Evolutionary conservation across 768 basidiomycete species (phyloP).

Genomic region (Tricholoma sp.): DNA sequence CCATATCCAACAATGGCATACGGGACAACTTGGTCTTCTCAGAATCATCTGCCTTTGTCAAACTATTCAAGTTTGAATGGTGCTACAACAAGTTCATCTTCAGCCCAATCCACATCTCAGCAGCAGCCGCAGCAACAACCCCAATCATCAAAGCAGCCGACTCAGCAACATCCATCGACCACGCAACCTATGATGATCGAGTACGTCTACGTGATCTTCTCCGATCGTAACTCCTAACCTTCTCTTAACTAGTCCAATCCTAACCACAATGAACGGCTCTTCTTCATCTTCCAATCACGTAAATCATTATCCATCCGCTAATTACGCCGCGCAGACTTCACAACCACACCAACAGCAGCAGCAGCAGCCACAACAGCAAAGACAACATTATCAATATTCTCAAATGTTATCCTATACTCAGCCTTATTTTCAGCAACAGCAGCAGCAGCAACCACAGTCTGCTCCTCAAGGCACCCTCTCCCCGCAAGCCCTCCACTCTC

Average conservation of each 20-base stretch:
- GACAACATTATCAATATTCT: constrained; percentile 34
- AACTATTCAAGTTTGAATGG: constrained; percentile 76
- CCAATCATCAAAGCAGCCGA: constrained; percentile 21
- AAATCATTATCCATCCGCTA: constrained; percentile 39
- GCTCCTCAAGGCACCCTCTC: constrained; percentile 59
- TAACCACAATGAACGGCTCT: constrained; percentile 53
- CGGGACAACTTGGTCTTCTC: constrained; percentile 43
- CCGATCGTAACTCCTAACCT: constrained; percentile 10
- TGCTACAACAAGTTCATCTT: constrained; percentile 48
- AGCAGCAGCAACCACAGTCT: constrained; percentile 27
- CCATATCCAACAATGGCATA: constrained; percentile 54
- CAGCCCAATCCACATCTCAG: constrained; percentile 16
- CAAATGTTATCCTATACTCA: constrained; percentile 30
- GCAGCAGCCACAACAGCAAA: constrained; percentile 24
- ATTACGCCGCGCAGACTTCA: constrained; percentile 30
- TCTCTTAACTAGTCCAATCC: constrained; percentile 42
- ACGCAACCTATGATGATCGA: constrained; percentile 59
- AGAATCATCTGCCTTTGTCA: constrained; percentile 53
- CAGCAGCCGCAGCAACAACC: constrained; percentile 26
- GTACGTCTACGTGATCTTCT: constrained; percentile 36
- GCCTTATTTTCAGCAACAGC: constrained; percentile 23
- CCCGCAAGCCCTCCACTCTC: constrained; percentile 63
- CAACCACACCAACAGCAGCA: constrained; percentile 33
- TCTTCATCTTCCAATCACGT: constrained; percentile 30
- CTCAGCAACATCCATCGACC: constrained; percentile 21